Evolutionary conservation across 2,329 filamentous ascomycete species (phyloP).

Genomic region (Verticillium isaacii): DNA sequence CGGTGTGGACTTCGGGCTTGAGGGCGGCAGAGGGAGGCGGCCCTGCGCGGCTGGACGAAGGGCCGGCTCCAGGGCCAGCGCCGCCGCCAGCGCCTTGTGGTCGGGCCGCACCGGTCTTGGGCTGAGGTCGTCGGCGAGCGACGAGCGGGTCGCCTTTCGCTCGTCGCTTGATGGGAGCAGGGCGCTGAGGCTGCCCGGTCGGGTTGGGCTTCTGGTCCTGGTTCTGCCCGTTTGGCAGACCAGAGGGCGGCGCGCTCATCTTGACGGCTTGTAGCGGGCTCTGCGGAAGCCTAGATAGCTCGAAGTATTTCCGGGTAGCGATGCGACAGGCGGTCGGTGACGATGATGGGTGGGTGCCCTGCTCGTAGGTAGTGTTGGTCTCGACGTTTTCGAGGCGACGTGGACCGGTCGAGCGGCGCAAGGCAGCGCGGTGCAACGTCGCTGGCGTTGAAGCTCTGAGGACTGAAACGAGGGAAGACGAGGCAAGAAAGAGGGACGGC

Average conservation of each 20-base stretch:
- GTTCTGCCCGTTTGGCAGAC: conserved; percentile 20
- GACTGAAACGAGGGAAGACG: background rate
- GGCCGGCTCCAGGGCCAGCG: background rate
- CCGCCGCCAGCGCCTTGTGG: background rate
- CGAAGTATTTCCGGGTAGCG: background rate
- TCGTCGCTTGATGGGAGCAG: conserved; percentile 35
- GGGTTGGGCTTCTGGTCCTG: conserved; percentile 26
- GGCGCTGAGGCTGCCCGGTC: conserved; percentile 19
- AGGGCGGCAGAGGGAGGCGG: background rate
- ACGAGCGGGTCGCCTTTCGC: conserved; percentile 59
- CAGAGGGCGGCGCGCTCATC: conserved; percentile 41
- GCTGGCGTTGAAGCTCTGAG: background rate
- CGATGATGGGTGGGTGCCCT: background rate
- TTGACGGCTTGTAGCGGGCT: conserved; percentile 6
- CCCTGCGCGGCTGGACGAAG: background rate
- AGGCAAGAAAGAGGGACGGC: background rate
- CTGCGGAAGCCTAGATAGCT: background rate
- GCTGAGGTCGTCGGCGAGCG: conserved; percentile 48
- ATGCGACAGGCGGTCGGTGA: background rate
- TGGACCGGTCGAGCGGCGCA: background rate
- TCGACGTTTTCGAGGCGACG: background rate
- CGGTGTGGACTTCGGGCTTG: background rate
- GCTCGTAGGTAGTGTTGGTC: background rate
- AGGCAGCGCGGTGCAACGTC: background rate
- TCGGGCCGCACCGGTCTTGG: conserved; percentile 14